A percentile compares a stretch with the other conserved stretches of the same genome.
These are phyloP conservation scores for Penicillium fuscoglaucum DNA, from an alignment of 2,329 filamentous ascomycete species.

Conservation along the genomic window DNA sequence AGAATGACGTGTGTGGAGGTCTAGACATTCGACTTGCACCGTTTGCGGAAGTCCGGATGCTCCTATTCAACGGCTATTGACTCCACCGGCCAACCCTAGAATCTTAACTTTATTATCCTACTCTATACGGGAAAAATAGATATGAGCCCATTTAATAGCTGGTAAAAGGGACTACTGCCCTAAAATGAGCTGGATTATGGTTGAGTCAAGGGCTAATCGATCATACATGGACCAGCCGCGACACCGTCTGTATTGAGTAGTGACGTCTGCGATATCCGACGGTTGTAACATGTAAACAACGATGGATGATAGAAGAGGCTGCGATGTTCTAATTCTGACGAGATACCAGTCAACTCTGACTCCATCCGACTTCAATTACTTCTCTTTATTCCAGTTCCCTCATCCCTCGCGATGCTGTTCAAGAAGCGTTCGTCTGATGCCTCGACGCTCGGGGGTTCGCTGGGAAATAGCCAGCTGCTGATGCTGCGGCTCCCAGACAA, in stretches of 20 bases:
- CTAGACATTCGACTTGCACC: neutral
- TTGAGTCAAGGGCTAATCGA: slow-evolving; percentile 9
- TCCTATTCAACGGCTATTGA: slow-evolving; percentile 2
- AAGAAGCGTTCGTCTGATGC: slow-evolving; percentile 15
- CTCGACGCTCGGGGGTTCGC: slow-evolving; percentile 12
- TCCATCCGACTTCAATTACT: neutral
- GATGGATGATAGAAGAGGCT: neutral
- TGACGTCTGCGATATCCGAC: slow-evolving; percentile 19
- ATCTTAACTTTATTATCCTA: slow-evolving; percentile 16
- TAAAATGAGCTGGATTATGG: neutral
- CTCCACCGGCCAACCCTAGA: neutral
- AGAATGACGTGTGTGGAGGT: neutral
- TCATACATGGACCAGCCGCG: slow-evolving; percentile 13
- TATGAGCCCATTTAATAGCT: neutral
- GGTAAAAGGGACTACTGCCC: neutral
- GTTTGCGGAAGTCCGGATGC: slow-evolving; percentile 12
- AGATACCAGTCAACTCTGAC: neutral
- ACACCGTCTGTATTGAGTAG: neutral
- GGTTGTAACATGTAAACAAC: neutral
- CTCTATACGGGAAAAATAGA: neutral
- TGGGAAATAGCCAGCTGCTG: slow-evolving; percentile 28
- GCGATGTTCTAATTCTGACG: neutral
- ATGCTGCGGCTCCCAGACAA: slow-evolving; percentile 39
- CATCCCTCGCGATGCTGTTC: slow-evolving; percentile 8
- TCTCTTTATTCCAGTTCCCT: neutral